Evolutionary conservation across 306 rosid genomes (phyloP).

Genomic region (Quercus cerris): DNA sequence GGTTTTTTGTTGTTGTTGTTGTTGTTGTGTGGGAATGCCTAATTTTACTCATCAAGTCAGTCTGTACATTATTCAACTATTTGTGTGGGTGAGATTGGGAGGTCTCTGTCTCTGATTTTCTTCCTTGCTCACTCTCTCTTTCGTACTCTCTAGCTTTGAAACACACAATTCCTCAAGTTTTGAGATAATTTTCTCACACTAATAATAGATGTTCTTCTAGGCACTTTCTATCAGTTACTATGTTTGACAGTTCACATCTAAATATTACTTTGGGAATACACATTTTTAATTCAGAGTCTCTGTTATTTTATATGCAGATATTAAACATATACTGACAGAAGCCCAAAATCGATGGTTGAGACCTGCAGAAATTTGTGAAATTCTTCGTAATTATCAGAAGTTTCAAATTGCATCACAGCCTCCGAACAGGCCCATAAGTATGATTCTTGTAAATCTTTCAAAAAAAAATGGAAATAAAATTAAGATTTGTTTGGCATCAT

Average conservation of each 20-base stretch:
- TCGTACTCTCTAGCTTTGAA: not conserved
- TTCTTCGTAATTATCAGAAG: constrained; percentile 65
- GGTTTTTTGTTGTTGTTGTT: too few relatives aligned
- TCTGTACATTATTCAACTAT: not conserved
- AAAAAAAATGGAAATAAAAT: not conserved
- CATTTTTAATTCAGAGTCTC: constrained; percentile 10
- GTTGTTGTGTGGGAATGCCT: not conserved
- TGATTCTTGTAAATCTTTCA: constrained; percentile 30
- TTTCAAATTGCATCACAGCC: constrained; percentile 77
- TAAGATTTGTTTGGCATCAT: not conserved
- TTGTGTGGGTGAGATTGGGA: not conserved
- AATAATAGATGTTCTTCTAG: not conserved
- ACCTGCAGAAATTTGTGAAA: constrained; percentile 97
- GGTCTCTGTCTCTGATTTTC: not conserved
- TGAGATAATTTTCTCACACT: not conserved
- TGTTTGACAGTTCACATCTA: constrained; percentile 3
- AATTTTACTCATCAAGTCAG: not conserved
- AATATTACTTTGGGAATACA: not conserved
- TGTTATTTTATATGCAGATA: constrained; percentile 49
- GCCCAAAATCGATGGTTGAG: constrained; percentile 90
- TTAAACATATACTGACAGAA: constrained; percentile 63
- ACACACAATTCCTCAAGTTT: not conserved
- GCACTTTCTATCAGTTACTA: not conserved
- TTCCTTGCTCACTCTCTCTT: not conserved
- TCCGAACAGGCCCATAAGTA: constrained; percentile 84